Evolutionary conservation across 495 filamentous ascomycete species (phyloP).

Genomic region (Aspergillus wentii): DNA sequence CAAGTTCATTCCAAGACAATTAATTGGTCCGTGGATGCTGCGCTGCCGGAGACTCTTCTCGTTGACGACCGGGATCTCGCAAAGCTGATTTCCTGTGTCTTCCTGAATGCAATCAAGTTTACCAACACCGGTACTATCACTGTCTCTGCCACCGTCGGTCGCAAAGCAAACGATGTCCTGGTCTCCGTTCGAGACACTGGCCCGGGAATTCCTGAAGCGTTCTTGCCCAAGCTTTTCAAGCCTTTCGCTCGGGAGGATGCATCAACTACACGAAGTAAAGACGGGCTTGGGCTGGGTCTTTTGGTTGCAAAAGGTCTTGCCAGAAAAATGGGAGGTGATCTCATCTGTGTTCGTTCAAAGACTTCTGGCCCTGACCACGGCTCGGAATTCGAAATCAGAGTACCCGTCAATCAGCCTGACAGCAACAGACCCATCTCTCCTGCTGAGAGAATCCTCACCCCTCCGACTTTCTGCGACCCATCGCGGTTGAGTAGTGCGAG

Average conservation of each 20-base stretch:
- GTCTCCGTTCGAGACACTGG: constrained; percentile 67
- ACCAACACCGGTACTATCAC: constrained; percentile 65
- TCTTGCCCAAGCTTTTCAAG: constrained; percentile 68
- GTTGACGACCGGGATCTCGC: constrained; percentile 69
- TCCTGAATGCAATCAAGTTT: constrained; percentile 78
- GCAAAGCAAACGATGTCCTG: constrained; percentile 49
- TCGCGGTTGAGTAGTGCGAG: constrained; percentile 19
- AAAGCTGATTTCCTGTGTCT: constrained; percentile 68
- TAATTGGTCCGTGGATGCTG: constrained; percentile 60
- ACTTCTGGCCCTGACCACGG: constrained; percentile 63
- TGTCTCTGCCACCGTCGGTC: constrained; percentile 48
- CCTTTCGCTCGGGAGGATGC: constrained; percentile 70
- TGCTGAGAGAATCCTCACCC: constrained; percentile 19
- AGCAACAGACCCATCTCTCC: constrained; percentile 37
- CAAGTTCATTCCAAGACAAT: constrained; percentile 55
- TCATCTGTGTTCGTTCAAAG: constrained; percentile 63
- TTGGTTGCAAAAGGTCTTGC: constrained; percentile 74
- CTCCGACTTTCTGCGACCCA: constrained; percentile 20
- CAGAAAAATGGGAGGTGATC: constrained; percentile 69
- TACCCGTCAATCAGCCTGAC: constrained; percentile 56
- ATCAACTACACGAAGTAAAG: constrained; percentile 65
- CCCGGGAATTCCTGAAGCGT: constrained; percentile 65
- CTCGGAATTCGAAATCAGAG: constrained; percentile 69
- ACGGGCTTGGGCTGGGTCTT: constrained; percentile 70
- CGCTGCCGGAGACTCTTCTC: constrained; percentile 61